phyloP scores from a whole-genome alignment of 2,329 filamentous ascomycete species.

The Dactylellina leptospora region DNA sequence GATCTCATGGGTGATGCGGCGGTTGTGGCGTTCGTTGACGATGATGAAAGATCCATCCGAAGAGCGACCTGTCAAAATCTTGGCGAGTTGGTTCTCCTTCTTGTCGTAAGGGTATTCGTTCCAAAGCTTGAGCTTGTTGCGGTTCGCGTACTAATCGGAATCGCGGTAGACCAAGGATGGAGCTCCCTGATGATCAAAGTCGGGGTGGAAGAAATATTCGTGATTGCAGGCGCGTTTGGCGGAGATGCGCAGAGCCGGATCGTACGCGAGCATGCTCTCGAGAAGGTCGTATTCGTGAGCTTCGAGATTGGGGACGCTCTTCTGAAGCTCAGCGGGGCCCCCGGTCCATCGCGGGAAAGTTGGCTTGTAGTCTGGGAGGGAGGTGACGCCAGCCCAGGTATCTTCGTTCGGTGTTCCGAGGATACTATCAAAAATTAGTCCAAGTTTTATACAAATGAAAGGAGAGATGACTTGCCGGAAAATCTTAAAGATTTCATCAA shows the following conservation, averaged over 20 bases:
- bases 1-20: not conserved
- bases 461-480: conserved; percentile 72
- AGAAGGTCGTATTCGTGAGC: conserved; percentile 74
- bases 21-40: not conserved
- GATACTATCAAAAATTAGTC: conserved; percentile 63
- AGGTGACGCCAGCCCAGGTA: conserved; percentile 90
- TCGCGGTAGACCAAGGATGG: conserved; percentile 48
- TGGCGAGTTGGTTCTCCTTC: conserved; percentile 18
- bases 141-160: conserved; percentile 49
- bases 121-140: conserved; percentile 19
- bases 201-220: conserved; percentile 72
- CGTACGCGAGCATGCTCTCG: conserved; percentile 79
- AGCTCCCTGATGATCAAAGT: conserved; percentile 59
- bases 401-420: conserved; percentile 84
- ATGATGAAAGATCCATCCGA: conserved; percentile 7
- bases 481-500: conserved; percentile 94
- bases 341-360: conserved; percentile 92
- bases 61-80: not conserved
- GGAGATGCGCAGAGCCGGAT: conserved; percentile 84
- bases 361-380: conserved; percentile 90
- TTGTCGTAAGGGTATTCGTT: conserved; percentile 24
- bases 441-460: conserved; percentile 54
- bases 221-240: conserved; percentile 87
- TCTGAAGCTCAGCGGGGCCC: conserved; percentile 70
- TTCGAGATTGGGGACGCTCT: conserved; percentile 77